phyloP scores from a whole-genome alignment of 495 filamentous ascomycete species.

The Friedmanniomyces endolithicus region DNA sequence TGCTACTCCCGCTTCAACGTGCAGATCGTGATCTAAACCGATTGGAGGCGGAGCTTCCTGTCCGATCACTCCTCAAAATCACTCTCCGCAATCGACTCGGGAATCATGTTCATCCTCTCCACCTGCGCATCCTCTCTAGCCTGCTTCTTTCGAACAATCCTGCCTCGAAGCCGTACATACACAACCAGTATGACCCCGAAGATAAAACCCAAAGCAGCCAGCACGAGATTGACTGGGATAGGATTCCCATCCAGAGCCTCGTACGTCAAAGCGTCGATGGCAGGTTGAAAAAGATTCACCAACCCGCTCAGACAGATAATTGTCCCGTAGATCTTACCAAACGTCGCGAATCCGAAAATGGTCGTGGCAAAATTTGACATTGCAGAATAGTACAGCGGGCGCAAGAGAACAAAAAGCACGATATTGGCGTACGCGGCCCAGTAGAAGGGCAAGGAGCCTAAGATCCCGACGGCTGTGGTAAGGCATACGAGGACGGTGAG shows the following conservation, averaged over 20 bases:
- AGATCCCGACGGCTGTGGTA: conserved; percentile 64
- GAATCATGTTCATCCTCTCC: conserved; percentile 19
- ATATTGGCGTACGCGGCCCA: conserved; percentile 70
- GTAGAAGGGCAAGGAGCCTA: conserved; percentile 60
- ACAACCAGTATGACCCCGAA: conserved; percentile 30
- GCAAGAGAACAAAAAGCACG: conserved; percentile 64
- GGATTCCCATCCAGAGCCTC: conserved; percentile 59
- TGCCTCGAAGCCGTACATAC: conserved; percentile 27
- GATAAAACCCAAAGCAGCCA: conserved; percentile 49
- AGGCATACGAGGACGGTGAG: conserved; percentile 58
- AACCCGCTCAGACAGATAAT: conserved; percentile 82
- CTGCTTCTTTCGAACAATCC: conserved; percentile 20
- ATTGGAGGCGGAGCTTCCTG: neutral
- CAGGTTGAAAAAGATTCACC: conserved; percentile 76
- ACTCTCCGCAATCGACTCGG: conserved; percentile 7
- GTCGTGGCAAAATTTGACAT: conserved; percentile 83
- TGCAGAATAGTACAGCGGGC: conserved; percentile 65
- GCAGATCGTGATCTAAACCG: too few species aligned
- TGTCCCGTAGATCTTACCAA: conserved; percentile 86
- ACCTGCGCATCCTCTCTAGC: conserved; percentile 27
- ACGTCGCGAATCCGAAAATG: conserved; percentile 91
- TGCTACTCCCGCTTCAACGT: too few species aligned
- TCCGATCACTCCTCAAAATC: conserved; percentile 6
- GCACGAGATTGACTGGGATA: conserved; percentile 60
- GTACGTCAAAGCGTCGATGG: conserved; percentile 68